Base-by-base conservation (phyloP, 2,329 filamentous ascomycete species). In the Esteya vermicola region DNA sequence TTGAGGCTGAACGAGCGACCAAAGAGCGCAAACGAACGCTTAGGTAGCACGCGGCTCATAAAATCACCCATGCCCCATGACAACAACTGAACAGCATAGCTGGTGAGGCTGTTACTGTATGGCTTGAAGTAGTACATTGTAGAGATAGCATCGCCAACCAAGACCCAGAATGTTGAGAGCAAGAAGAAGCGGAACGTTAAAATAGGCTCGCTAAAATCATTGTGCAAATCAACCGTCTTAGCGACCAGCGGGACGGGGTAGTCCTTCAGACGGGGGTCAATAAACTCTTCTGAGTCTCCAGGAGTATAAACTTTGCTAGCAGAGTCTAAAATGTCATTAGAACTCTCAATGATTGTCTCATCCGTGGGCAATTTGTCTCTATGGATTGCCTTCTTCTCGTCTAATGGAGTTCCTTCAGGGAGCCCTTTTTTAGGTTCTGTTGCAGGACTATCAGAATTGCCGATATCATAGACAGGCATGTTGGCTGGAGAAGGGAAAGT, bases 71-170 rank as follows among this genome's bases (percentile, higher is more conserved):
- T 55, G 7, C 53, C 52, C 54, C 53, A 56, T 1, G 52, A 53
- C 2, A 55, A 47, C 21, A 56, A 45, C 49, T 56, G 54, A 14
- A 57, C 52, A 6, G 52, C 52, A 36, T 53, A 55, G 40, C 51
- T 53, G 16, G 46, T 51, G 9, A 57, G 47, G 6, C 37, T 50
- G 30, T 45, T 45, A 20, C 18, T 38, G 40, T 57, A 57, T 1
- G 54, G 54, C 42, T 57, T 57, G 43, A 56, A 56, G 42, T 54
- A 55, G 43, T 57, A 57, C 37, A 57, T 51, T 18, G 53, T 50
- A 12, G 52, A 51, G 14, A 56, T 50, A 21, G 47, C 50, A 27
- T 50, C 53, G 26, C 54, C 54, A 30, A 50, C 37, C 1, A 52
- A 36, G 7, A 55, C 52, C 54, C 54, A 57, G 25, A 57, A 55